phyloP scores from a whole-genome alignment of 768 basidiomycete species.

The Crucibulum laeve region DNA sequence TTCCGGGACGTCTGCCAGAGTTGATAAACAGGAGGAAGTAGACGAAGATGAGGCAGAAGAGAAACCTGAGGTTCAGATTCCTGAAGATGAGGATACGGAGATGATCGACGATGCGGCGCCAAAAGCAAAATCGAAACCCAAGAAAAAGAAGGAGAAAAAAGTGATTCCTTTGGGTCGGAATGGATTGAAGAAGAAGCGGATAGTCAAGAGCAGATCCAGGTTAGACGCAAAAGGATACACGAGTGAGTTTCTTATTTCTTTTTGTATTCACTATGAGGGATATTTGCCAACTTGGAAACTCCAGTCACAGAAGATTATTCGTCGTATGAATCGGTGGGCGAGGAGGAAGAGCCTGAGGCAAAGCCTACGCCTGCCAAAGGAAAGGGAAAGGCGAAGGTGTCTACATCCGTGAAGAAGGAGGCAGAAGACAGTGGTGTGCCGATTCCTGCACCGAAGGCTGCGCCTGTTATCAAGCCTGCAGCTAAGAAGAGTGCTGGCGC shows the following conservation, averaged over 20 bases:
- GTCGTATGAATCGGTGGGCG: constrained; percentile 74
- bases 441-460: constrained; percentile 4
- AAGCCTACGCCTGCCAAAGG: constrained; percentile 16
- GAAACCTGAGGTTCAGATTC: constrained; percentile 5
- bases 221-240: constrained; percentile 70
- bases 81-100: constrained; percentile 1
- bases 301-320: constrained; percentile 77
- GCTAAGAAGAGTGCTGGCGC: constrained; percentile 12
- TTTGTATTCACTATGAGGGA: constrained; percentile 1
- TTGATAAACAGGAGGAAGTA: constrained; percentile 9
- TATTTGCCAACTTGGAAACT: constrained; percentile 3
- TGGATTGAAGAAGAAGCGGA: constrained; percentile 69
- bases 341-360: constrained; percentile 34
- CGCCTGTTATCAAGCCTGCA: constrained; percentile 8
- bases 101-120: constrained; percentile 13
- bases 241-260: constrained; percentile 36
- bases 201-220: constrained; percentile 52
- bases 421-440: constrained; percentile 10
- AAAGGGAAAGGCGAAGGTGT: constrained; percentile 15
- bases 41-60: constrained; percentile 19
- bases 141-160: constrained; percentile 48
- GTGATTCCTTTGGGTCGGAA: constrained; percentile 72
- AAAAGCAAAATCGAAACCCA: constrained; percentile 25
- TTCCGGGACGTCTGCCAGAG: constrained; percentile 11
- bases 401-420: constrained; percentile 13